These are phyloP conservation scores for Aspergillus persii DNA, from an alignment of 2,329 filamentous ascomycete species.

Conservation along the genomic window DNA sequence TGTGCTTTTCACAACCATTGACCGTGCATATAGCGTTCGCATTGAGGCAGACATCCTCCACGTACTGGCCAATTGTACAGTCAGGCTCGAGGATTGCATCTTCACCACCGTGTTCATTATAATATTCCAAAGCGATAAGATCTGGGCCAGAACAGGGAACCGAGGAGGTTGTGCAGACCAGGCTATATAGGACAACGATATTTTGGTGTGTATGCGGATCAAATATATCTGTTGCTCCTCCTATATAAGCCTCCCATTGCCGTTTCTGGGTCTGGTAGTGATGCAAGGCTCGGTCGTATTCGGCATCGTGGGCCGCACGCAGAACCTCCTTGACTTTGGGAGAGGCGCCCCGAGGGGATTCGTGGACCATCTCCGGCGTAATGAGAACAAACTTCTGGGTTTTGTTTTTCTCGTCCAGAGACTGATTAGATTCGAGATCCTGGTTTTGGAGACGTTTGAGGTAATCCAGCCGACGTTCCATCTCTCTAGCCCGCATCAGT, in stretches of 20 bases:
- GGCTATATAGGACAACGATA: conserved; percentile 89
- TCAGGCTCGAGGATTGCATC: conserved; percentile 70
- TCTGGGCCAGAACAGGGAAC: conserved; percentile 91
- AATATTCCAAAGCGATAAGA: conserved; percentile 86
- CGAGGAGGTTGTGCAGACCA: conserved; percentile 89
- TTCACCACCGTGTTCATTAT: conserved; percentile 76
- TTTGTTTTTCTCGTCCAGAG: conserved; percentile 60
- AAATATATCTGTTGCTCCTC: conserved; percentile 83
- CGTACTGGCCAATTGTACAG: conserved; percentile 90
- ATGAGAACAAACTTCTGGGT: conserved; percentile 83
- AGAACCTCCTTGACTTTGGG: conserved; percentile 89
- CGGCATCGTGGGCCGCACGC: conserved; percentile 90
- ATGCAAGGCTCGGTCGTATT: conserved; percentile 92
- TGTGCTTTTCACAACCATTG: conserved; percentile 81
- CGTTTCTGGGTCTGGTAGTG: conserved; percentile 92
- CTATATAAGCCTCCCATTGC: conserved; percentile 94
- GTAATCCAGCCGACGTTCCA: conserved; percentile 80
- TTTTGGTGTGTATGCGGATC: conserved; percentile 96
- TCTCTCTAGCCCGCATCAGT: conserved; percentile 84
- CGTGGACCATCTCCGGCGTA: conserved; percentile 91
- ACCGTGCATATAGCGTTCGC: conserved; percentile 75
- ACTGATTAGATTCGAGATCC: conserved; percentile 39
- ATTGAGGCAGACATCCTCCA: conserved; percentile 80
- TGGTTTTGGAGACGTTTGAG: conserved; percentile 81
- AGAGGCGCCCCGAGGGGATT: conserved; percentile 74